Evolutionary conservation across 768 basidiomycete genomes (phyloP).

Genomic region (Termitomyces sp.): DNA sequence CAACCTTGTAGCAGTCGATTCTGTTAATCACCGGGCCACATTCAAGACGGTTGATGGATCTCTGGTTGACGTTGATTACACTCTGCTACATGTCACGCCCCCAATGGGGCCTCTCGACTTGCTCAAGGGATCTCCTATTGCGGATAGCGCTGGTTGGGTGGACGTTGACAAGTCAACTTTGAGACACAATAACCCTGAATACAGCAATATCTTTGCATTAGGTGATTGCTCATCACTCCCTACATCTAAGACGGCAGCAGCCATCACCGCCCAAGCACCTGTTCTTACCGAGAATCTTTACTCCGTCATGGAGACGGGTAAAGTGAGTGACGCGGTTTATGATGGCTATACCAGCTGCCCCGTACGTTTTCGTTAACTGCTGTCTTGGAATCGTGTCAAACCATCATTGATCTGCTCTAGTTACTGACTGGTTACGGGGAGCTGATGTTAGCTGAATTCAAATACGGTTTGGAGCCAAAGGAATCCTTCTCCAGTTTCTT

Average conservation of each 20-base stretch:
- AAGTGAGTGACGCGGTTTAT: conserved; percentile 66
- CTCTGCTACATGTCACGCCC: conserved; percentile 82
- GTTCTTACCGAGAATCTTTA: conserved; percentile 88
- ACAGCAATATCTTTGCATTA: conserved; percentile 79
- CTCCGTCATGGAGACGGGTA: conserved; percentile 69
- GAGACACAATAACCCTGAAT: conserved; percentile 78
- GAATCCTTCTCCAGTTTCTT: conserved; percentile 74
- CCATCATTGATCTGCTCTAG: conserved; percentile 28
- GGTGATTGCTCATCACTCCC: conserved; percentile 94
- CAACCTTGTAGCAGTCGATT: conserved; percentile 76
- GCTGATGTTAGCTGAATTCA: conserved; percentile 90
- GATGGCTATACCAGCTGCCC: conserved; percentile 90
- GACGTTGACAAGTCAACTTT: conserved; percentile 78
- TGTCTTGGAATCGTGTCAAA: not conserved
- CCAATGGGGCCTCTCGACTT: conserved; percentile 87
- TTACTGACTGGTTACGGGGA: conserved; percentile 79
- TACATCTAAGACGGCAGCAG: conserved; percentile 95
- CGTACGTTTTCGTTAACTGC: conserved; percentile 37
- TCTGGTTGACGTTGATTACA: conserved; percentile 70
- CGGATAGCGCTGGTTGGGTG: conserved; percentile 87
- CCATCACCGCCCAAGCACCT: conserved; percentile 88
- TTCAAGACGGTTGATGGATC: conserved; percentile 80
- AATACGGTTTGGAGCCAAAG: conserved; percentile 84
- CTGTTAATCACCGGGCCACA: conserved; percentile 68
- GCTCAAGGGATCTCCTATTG: conserved; percentile 72